Evolutionary conservation across 2,329 filamentous ascomycete species (phyloP).

Genomic region (Microcyclospora pomicola): DNA sequence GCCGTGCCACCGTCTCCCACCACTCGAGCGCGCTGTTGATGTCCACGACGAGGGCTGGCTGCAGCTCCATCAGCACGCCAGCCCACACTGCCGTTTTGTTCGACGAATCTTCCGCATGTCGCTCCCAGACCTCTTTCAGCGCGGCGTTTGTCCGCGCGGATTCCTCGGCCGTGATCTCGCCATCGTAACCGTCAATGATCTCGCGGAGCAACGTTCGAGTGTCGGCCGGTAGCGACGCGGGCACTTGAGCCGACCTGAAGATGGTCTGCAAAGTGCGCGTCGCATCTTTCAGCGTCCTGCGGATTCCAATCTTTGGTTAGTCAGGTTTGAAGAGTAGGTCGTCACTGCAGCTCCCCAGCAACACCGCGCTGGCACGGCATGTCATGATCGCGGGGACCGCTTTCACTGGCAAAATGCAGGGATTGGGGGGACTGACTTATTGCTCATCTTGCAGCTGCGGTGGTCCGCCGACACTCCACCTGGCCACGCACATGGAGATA

Average conservation of each 20-base stretch:
- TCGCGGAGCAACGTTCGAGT: slow-evolving; percentile 18
- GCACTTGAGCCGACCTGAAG: slow-evolving; percentile 28
- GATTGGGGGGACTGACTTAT: too few species aligned
- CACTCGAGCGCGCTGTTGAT: slow-evolving; percentile 49
- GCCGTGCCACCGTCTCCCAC: slow-evolving; percentile 52
- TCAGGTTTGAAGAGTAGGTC: too few species aligned
- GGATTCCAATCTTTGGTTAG: too few species aligned
- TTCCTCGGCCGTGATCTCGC: slow-evolving; percentile 46
- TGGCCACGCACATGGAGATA: too few species aligned
- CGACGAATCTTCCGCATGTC: slow-evolving; percentile 44
- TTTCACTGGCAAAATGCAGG: too few species aligned
- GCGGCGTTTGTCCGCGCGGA: slow-evolving; percentile 56
- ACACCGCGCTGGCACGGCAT: too few species aligned
- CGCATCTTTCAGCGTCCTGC: slow-evolving; percentile 28
- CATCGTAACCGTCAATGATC: slow-evolving; percentile 53
- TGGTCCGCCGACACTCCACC: too few species aligned
- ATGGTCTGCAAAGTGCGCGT: slow-evolving; percentile 32
- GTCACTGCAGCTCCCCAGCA: too few species aligned
- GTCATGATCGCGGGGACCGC: too few species aligned
- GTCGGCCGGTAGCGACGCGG: slow-evolving; percentile 51
- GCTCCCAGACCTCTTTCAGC: slow-evolving; percentile 52
- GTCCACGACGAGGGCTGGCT: slow-evolving; percentile 49
- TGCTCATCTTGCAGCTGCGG: too few species aligned
- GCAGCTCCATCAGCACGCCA: slow-evolving; percentile 48
- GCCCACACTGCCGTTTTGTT: slow-evolving; percentile 54